phyloP scores from a whole-genome alignment of 306 rosid genomes.

The Medicago ruthenica region DNA sequence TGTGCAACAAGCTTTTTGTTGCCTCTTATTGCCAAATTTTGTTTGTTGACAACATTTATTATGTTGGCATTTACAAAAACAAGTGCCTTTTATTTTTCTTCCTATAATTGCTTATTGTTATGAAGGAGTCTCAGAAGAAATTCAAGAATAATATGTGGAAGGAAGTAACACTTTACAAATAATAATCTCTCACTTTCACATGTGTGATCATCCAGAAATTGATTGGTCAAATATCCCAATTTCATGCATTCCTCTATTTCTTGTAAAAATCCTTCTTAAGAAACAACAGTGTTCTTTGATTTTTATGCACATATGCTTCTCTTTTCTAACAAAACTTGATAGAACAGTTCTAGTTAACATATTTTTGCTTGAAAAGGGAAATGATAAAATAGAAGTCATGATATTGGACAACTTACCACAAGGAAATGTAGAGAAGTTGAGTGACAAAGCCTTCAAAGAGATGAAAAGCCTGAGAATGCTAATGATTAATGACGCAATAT shows the following conservation, averaged over 20 bases:
- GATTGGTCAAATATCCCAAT: background rate
- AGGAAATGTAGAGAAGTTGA: background rate
- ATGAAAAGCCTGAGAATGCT: constrained; percentile 18
- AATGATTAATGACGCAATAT: background rate
- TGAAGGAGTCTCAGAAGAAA: background rate
- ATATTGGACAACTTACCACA: constrained; percentile 1
- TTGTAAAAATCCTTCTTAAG: background rate
- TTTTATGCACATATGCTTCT: background rate
- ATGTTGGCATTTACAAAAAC: background rate
- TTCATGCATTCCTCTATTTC: background rate
- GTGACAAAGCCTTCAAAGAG: constrained; percentile 16
- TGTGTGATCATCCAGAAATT: background rate
- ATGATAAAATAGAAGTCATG: constrained; percentile 1
- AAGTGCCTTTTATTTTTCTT: background rate
- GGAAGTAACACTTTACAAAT: too few species aligned
- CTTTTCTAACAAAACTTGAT: background rate
- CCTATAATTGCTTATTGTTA: background rate
- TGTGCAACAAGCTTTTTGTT: background rate
- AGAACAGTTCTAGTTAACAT: background rate
- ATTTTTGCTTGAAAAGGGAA: constrained; percentile 1
- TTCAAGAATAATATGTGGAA: too few species aligned
- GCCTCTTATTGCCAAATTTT: background rate
- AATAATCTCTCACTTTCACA: background rate
- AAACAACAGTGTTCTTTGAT: background rate
- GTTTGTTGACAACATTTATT: background rate